Base-by-base conservation (phyloP, 2,329 filamentous ascomycete species). In the Onygenales sp. region DNA sequence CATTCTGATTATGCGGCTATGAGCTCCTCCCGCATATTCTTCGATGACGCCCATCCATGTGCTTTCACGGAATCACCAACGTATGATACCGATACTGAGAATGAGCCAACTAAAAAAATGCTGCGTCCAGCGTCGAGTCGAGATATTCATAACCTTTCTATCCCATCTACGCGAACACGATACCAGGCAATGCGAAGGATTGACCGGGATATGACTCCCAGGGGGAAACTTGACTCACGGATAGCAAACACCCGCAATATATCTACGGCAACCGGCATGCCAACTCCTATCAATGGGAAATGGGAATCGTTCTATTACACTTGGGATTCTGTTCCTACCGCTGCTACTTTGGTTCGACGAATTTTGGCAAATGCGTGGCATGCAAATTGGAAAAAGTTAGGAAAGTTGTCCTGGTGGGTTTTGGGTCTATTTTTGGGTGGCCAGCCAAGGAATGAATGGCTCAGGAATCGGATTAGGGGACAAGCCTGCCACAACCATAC, bases 331-430 rank as follows among this genome's bases (percentile, higher is more conserved):
- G 46, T 54, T 8, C 44, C 52, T 7, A 48, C 45, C 14, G 34
- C 51, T 2, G 42, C 46, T n/a, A 50, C 47, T 21, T 50, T 69
- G 9, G 62, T 64, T 45, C 58, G 62, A 34, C 59, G 60, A n/a
- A 63, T 69, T 11, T 61, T 69, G 44, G 60, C 60, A n/a, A 66
- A 66, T 52, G 62, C 66, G 39, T 69, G 67, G 67, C 59, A 62
- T 17, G 58, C 58, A 36, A 66, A 66, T 50, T 66, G 64, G 62
- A 56, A 58, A 33, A 54, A 56, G 27, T 57, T 67, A 39, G 63
- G 67, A 9, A 63, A 61, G 39, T 47, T 69, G 32, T 65, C 65
- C 36, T 69, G 67, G 67, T 69, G 66, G 67, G 60, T 69, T 34
- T 54, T 69, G n/a, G 66, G 66, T 5, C 52, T 68, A 6, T 61